Base-by-base conservation (phyloP, 768 basidiomycete species). In the Galerina sulciceps region DNA sequence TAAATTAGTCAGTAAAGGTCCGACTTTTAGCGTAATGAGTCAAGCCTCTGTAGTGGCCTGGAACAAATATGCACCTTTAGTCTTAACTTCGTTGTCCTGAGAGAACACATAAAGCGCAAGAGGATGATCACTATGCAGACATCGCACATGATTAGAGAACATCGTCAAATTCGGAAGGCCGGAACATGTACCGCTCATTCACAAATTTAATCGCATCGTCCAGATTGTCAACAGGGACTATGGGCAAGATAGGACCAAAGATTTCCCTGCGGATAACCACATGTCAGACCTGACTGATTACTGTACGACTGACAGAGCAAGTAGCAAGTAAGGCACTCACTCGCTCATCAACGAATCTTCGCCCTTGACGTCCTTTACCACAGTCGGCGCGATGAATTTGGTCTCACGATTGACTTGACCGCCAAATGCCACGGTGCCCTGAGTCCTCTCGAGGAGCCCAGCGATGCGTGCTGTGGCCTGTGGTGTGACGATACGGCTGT, bases 31-130 rank as follows among this genome's bases (percentile, higher is more conserved):
- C 10, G 15, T 44, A n/a, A n/a, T n/a, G n/a, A n/a, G n/a, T 50
- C 18, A 40, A 38, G 36, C 36, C 37, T 40, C 18, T n/a, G 2
- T 31, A n/a, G n/a, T n/a, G n/a, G n/a, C 26, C 20, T 13, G 6
- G 18, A 37, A 23, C 13, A 17, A 36, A 46, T 15, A 9, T 20
- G 20, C 23, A 86, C 90, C 84, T 72, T 87, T 88, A 20, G 77
- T 69, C 73, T 90, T 90, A 66, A 87, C 79, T 17, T 72, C 71
- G 1, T 76, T 57, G 61, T 88, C 82, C 58, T 82, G 75, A 1
- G 89, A 81, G 73, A 95, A 95, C 36, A 91, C 84, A 65, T 94
- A 94, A 9, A 94, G 71, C 1, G 86, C 82, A 15, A 95, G 80
- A 4, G 94, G 91, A 57, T 89, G 82, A 38, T 89, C 88, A 36